phyloP scores from a whole-genome alignment of 306 rosid genomes.

The Corylus americana region DNA sequence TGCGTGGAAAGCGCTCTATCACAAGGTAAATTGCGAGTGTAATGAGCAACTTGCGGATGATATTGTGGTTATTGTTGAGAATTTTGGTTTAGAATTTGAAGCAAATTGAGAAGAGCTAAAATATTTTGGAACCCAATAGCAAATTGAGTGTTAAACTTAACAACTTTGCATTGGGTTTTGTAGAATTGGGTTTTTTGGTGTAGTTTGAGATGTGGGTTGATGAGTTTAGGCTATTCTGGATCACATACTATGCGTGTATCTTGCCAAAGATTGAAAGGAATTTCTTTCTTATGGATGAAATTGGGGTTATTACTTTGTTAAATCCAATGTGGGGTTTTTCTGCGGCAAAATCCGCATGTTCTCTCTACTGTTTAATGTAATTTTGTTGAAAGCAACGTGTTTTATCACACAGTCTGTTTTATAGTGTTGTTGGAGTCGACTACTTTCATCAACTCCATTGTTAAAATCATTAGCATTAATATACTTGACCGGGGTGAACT shows the following conservation, averaged over 20 bases:
- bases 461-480: too few relatives aligned
- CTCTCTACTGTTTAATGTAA: too few relatives aligned
- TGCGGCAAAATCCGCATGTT: too few relatives aligned
- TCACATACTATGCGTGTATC: too few relatives aligned
- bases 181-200: background rate
- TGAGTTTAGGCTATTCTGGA: background rate
- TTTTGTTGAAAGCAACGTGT: too few relatives aligned
- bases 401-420: too few relatives aligned
- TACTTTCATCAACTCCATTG: too few relatives aligned
- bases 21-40: slow-evolving; percentile 57
- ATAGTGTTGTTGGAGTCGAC: too few relatives aligned
- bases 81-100: background rate
- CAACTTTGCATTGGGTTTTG: background rate
- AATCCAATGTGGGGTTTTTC: too few relatives aligned
- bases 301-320: background rate
- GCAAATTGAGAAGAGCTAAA: background rate
- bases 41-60: background rate
- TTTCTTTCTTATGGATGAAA: background rate
- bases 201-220: background rate
- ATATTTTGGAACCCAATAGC: background rate
- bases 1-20: slow-evolving; percentile 98
- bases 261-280: too few relatives aligned
- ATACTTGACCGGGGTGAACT: too few relatives aligned
- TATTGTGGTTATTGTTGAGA: background rate
- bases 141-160: background rate